A percentile compares a stretch with the other conserved stretches of the same genome.
Conservation (phyloP, 805 yeast genomes). For the Ogataea chonburiensis region DNA sequence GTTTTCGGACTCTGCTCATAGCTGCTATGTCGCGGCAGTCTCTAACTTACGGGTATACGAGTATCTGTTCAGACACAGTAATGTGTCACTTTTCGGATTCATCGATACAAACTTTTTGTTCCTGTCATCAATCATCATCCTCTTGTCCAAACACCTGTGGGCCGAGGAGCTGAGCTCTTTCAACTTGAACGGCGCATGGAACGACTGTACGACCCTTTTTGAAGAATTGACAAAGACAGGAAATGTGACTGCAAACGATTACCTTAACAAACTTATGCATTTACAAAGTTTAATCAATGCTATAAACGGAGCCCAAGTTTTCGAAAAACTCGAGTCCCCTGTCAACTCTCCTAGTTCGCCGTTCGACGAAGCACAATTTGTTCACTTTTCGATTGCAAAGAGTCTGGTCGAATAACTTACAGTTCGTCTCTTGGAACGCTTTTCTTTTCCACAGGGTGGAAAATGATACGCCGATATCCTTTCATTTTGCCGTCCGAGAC, state of each 20-base stretch:
- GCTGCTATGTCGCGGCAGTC: conserved; percentile 6
- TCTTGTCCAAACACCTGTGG: conserved; percentile 2
- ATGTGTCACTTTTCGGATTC: conserved; percentile 11
- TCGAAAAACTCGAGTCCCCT: background rate
- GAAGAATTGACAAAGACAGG: conserved; percentile 13
- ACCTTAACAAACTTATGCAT: conserved; percentile 10
- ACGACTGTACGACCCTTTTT: conserved; percentile 7
- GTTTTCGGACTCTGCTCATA: background rate
- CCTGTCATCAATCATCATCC: conserved; percentile 9
- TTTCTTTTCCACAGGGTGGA: conserved; percentile 1
- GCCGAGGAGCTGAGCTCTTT: background rate
- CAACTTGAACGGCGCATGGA: conserved; percentile 1
- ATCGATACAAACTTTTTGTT: conserved; percentile 13
- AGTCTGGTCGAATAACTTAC: no score
- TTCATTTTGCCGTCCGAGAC: conserved; percentile 18
- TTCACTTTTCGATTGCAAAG: background rate
- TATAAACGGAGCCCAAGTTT: background rate
- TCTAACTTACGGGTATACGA: conserved; percentile 8
- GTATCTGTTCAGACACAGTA: conserved; percentile 2
- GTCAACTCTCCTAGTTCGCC: background rate
- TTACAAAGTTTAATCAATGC: conserved; percentile 1
- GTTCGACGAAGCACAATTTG: background rate
- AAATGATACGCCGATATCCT: conserved; percentile 18
- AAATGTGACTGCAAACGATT: conserved; percentile 12
- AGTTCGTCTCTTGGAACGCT: no score